phyloP scores from a whole-genome alignment of 306 rosid species.

The Inga oerstediana region DNA sequence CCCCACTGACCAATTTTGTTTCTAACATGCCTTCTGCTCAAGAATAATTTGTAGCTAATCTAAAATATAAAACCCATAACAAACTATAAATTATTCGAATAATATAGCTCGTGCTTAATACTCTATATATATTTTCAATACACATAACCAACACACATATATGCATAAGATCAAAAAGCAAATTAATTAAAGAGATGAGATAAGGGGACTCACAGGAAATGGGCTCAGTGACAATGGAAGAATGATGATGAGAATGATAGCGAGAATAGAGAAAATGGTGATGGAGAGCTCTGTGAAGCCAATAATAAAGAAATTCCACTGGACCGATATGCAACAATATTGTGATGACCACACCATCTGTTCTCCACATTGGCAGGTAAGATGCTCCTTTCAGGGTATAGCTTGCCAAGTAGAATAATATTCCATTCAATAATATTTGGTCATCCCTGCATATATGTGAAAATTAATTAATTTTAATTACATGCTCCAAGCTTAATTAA shows the following conservation, averaged over 20 bases:
- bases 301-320: conserved; percentile 72
- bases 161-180: no score
- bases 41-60: no score
- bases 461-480: background rate
- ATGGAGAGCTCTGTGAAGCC: conserved; percentile 81
- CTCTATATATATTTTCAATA: no score
- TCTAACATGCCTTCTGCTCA: background rate
- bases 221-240: conserved; percentile 54
- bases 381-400: conserved; percentile 16
- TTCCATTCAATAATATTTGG: conserved; percentile 61
- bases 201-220: conserved; percentile 37
- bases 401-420: conserved; percentile 38
- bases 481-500: background rate
- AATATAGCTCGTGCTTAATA: background rate
- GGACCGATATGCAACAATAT: conserved; percentile 58
- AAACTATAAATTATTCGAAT: background rate
- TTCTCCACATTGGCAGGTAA: conserved; percentile 53
- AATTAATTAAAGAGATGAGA: background rate
- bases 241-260: conserved; percentile 65
- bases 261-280: conserved; percentile 75
- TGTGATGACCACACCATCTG: conserved; percentile 47
- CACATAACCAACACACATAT: no score
- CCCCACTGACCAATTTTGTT: no score
- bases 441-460: conserved; percentile 56
- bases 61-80: background rate